These are phyloP conservation scores for Talaromyces adpressus DNA, from an alignment of 495 filamentous ascomycete species.

Conservation along the genomic window DNA sequence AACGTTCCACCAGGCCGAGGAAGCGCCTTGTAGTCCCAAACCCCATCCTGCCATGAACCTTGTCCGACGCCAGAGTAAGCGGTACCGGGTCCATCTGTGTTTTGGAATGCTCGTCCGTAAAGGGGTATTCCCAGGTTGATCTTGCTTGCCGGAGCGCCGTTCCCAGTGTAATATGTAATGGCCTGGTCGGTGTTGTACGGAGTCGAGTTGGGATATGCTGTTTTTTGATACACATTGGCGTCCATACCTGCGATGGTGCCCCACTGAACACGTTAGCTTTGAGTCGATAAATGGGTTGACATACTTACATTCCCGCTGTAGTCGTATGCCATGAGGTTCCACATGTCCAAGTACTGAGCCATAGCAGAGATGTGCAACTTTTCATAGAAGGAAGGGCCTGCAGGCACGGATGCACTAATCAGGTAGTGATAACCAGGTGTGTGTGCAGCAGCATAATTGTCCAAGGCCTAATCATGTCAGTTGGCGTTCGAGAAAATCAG, in stretches of 20 bases:
- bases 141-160: conserved; percentile 58
- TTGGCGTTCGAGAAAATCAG: neutral
- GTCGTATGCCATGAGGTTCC: conserved; percentile 78
- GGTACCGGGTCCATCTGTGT: conserved; percentile 65
- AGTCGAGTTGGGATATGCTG: conserved; percentile 49
- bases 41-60: conserved; percentile 66
- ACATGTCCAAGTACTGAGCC: conserved; percentile 68
- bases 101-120: conserved; percentile 76
- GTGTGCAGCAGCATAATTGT: conserved; percentile 49
- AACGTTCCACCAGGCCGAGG: conserved; percentile 33
- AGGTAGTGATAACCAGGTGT: conserved; percentile 49
- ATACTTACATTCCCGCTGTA: conserved; percentile 48
- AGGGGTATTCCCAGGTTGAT: conserved; percentile 83
- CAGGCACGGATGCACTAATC: conserved; percentile 61
- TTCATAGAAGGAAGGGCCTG: conserved; percentile 48
- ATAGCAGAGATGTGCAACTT: conserved; percentile 54
- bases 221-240: conserved; percentile 62
- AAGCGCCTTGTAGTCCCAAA: conserved; percentile 73
- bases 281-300: neutral
- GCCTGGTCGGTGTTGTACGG: conserved; percentile 41
- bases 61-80: conserved; percentile 63
- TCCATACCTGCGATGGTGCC: conserved; percentile 68
- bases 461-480: conserved; percentile 37
- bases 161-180: conserved; percentile 50
- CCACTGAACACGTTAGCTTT: conserved; percentile 44